Evolutionary conservation across 1,139 yeast genomes (phyloP), one percentile per base, ranked within the genome.

Genomic region (Blastobotrys malaysiensis): DNA sequence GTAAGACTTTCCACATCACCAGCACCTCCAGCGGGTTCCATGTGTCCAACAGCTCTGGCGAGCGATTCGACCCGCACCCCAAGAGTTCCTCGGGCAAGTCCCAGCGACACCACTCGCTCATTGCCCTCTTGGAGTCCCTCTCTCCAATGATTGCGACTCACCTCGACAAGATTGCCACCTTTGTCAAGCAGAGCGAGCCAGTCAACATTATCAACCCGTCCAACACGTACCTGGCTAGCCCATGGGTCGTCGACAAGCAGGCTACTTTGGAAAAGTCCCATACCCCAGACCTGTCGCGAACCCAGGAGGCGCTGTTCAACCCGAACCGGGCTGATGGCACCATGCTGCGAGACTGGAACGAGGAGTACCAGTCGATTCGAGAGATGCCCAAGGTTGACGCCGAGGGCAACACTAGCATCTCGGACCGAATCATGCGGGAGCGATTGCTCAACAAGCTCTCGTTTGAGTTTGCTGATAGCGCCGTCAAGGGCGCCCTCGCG

Each of bases 331-430:
- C 43, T 24, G 54, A 53, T 20, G 50, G 52, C 46, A 36, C 45
- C 27, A 48, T 56, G 13, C 44, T 46, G 24, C 82, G 84, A 63
- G 97, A 90, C 63, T 91, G 96, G 90, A 90, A 90, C 67, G 96
- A 87, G 61, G 97, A 93, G 63, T 82, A 84, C 64, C 98, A 93
- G 73, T 77, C 88, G 5, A 77, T 89, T 51, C 80, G 83, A 59
- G 97, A 89, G 62, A 76, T 89, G 59, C 83, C 88, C 24, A 76
- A 57, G 48, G 57, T 55, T 21, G 65, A 63, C 18, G 59, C 57
- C 18, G 61, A 60, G 11, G 66, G 64, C 39, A 51, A 56, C 19
- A 52, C 55, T 75, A 48, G 65, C 74, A 2, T 88, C 55, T 81
- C 81, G 56, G 91, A 87, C 59, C 80, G 93, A 58, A 76, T 90